phyloP scores from a whole-genome alignment of 805 yeast species.

The Maudiozyma serrabonitensis region DNA sequence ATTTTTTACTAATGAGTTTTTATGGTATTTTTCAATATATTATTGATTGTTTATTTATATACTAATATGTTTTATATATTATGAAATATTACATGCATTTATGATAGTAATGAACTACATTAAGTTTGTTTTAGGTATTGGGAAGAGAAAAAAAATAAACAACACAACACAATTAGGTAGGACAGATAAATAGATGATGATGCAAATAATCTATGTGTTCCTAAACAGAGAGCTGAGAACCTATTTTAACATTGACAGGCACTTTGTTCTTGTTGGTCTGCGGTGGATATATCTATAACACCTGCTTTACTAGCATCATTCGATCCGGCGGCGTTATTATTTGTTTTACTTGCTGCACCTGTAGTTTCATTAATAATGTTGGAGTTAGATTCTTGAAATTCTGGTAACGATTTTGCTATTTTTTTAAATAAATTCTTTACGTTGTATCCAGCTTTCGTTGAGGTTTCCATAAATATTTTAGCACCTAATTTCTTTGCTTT shows the following conservation, averaged over 20 bases:
- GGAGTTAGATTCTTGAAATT: constrained; percentile 40
- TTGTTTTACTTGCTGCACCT: constrained; percentile 22
- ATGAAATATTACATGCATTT: constrained; percentile 3
- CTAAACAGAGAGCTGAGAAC: too few species aligned
- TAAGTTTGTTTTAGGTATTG: background rate
- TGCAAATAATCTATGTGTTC: too few species aligned
- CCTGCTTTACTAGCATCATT: constrained; percentile 22
- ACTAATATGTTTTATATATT: background rate
- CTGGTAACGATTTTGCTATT: constrained; percentile 86
- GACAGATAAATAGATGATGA: too few species aligned
- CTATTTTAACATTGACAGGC: constrained; percentile 33
- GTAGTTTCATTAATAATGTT: constrained; percentile 14
- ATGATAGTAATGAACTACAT: background rate
- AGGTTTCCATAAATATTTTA: constrained; percentile 79
- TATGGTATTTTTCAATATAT: background rate
- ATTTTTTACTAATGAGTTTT: background rate
- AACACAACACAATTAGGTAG: too few species aligned
- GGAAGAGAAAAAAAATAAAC: too few species aligned
- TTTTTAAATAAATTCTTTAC: constrained; percentile 83
- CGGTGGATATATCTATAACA: constrained; percentile 37
- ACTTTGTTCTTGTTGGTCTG: constrained; percentile 28
- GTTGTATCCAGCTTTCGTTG: constrained; percentile 90
- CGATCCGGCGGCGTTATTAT: constrained; percentile 24
- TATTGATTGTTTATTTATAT: background rate
- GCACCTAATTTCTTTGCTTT: constrained; percentile 66